A percentile compares a stretch with the other conserved stretches of the same genome.
phyloP scores from a whole-genome alignment of 306 rosid species.

The Geum urbanum region DNA sequence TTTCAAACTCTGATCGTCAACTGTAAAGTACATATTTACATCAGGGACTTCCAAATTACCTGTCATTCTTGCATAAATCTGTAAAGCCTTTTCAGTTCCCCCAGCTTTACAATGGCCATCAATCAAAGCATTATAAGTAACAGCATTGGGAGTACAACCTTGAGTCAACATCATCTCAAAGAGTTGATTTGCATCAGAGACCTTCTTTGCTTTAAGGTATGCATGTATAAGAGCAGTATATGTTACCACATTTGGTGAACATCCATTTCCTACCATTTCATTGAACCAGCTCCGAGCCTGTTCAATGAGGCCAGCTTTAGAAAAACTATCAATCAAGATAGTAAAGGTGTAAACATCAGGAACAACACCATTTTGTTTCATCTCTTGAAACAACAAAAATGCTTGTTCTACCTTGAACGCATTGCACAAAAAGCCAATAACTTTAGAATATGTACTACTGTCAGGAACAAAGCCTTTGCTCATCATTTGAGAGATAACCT shows the following conservation, averaged over 20 bases:
- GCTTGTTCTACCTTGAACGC: conserved; percentile 77
- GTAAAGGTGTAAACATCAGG: conserved; percentile 85
- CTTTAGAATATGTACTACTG: conserved; percentile 73
- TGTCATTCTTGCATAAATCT: conserved; percentile 69
- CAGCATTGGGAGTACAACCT: conserved; percentile 72
- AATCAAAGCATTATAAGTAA: conserved; percentile 75
- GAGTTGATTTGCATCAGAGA: conserved; percentile 55
- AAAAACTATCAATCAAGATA: conserved; percentile 70
- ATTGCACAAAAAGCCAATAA: conserved; percentile 69
- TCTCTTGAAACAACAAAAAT: conserved; percentile 61
- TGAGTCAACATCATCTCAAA: conserved; percentile 67
- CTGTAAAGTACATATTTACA: conserved; percentile 64
- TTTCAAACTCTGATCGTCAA: conserved; percentile 29
- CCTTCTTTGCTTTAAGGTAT: conserved; percentile 68
- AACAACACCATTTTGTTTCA: conserved; percentile 64
- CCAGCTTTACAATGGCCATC: conserved; percentile 87
- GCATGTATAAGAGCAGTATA: conserved; percentile 84
- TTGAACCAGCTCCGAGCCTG: conserved; percentile 75
- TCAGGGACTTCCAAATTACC: conserved; percentile 50
- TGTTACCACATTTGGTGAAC: conserved; percentile 76
- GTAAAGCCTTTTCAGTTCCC: conserved; percentile 66
- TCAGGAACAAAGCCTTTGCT: conserved; percentile 77
- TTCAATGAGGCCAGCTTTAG: conserved; percentile 72
- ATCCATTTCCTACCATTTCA: conserved; percentile 72
- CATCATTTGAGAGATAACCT: conserved; percentile 77